A percentile compares a stretch with the other conserved stretches of the same genome.
These are phyloP conservation scores for Ceratobasidium papillatum DNA, from an alignment of 1,284 basidiomycete species.

Conservation along the genomic window DNA sequence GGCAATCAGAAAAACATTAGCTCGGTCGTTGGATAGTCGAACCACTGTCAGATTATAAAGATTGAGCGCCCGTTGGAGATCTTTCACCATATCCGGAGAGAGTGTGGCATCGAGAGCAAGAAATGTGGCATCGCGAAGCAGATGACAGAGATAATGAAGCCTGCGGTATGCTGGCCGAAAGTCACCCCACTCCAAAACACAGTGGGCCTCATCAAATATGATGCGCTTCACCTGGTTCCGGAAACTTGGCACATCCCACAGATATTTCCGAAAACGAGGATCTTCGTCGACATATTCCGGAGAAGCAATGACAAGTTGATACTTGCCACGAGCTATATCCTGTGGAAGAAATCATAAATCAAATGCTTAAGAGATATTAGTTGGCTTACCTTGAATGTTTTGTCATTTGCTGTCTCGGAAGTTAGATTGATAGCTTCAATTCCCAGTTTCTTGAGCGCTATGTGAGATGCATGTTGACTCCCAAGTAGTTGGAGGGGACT, in stretches of 20 bases:
- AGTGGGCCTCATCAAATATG: conserved; percentile 14
- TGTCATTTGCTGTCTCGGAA: conserved; percentile 4
- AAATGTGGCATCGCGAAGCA: background rate
- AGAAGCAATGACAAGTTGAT: background rate
- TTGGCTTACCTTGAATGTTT: background rate
- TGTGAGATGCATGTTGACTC: background rate
- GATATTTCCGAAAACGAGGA: background rate
- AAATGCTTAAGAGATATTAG: background rate
- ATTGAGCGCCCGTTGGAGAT: background rate
- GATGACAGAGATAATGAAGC: background rate
- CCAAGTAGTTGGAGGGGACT: conserved; percentile 16
- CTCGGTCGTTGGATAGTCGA: conserved; percentile 21
- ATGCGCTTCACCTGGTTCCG: background rate
- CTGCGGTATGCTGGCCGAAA: background rate
- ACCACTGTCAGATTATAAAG: background rate
- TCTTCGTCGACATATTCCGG: conserved; percentile 19
- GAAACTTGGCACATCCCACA: background rate
- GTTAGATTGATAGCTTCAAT: conserved; percentile 10
- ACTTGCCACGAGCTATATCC: background rate
- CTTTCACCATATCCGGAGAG: background rate
- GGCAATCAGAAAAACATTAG: background rate
- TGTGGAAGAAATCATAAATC: background rate
- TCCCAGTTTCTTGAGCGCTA: background rate
- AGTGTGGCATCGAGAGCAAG: conserved; percentile 1
- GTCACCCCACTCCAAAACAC: background rate